Base-by-base conservation (phyloP, 257 asterid genomes). In the Nemophila menziesii region DNA sequence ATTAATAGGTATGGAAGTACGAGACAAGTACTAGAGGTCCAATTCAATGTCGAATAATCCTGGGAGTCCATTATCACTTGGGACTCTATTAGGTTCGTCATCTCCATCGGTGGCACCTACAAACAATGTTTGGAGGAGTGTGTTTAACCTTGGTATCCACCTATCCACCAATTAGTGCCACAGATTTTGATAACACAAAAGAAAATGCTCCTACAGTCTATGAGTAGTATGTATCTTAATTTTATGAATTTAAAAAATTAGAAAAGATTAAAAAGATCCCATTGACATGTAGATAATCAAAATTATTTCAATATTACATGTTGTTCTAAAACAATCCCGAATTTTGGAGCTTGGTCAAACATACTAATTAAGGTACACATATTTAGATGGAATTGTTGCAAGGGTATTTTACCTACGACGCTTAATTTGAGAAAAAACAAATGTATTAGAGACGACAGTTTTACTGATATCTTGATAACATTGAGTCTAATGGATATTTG, bases 61-160 rank as follows among this genome's bases (percentile, higher is more conserved):
- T 0, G 52, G 39, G 19, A 67, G 79, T 3, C 87, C 82, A 14
- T 47, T 49, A 22, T 67, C 89, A 1, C 93, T 92, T 1, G 80
- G 63, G 14, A 77, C 92, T 0, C 92, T 90, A 14, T 33, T 54
- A 0, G 64, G 74, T 6, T 51, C 61, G 43, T 75, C 95, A 19
- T n/a, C n/a, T n/a, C 79, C 93, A 0, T 65, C 79, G 34, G 67
- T 80, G 14, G 77, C 46, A 54, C 72, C 58, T 34, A 78, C 50
- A 62, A 87, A 79, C 1, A 85, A 85, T 40, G 96, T 90, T 44
- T 90, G 99, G 96, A 70, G 99, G 68, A 90, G 99, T 41, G 99
- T 90, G 49, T 90, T 90, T 73, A 57, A 86, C 52, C 99, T 96
- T 12, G 96, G 99, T 20, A 90, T 94, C 65, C 81, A 90, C 55